Conservation (phyloP, 805 yeast species). For the Monosporozyma yasuniensis region DNA sequence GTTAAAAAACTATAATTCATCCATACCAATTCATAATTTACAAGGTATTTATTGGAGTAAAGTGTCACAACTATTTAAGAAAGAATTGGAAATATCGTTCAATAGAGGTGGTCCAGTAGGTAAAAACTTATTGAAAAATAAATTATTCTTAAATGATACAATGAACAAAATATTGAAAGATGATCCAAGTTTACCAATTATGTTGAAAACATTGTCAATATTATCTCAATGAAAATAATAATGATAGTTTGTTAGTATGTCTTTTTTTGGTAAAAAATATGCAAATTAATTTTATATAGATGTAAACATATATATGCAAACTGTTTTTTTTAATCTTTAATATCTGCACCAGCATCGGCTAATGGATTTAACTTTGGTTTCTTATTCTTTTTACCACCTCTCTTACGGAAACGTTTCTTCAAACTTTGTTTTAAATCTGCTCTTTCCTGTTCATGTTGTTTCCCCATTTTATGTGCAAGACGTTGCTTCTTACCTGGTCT, state of each 20-base stretch:
- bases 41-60: slow-evolving; percentile 23
- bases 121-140: slow-evolving; percentile 20
- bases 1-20: background rate
- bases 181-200: slow-evolving; percentile 3
- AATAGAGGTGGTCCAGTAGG: slow-evolving; percentile 32
- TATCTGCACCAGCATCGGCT: slow-evolving; percentile 7
- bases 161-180: slow-evolving; percentile 13
- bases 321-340: background rate
- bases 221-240: slow-evolving; percentile 3
- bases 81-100: slow-evolving; percentile 26
- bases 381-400: slow-evolving; percentile 32
- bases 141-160: slow-evolving; percentile 13
- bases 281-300: background rate
- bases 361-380: slow-evolving; percentile 14
- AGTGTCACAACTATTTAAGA: slow-evolving; percentile 19
- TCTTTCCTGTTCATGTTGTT: slow-evolving; percentile 18
- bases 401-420: slow-evolving; percentile 29
- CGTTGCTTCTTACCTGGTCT: slow-evolving; percentile 30
- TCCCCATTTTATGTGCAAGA: slow-evolving; percentile 19
- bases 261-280: background rate
- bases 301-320: background rate
- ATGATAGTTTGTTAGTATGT: background rate
- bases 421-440: slow-evolving; percentile 15
- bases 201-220: slow-evolving; percentile 19
- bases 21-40: background rate